Evolutionary conservation across 23 red algal genomes (phyloP).

Genomic region (Gracilaria domingensis): DNA sequence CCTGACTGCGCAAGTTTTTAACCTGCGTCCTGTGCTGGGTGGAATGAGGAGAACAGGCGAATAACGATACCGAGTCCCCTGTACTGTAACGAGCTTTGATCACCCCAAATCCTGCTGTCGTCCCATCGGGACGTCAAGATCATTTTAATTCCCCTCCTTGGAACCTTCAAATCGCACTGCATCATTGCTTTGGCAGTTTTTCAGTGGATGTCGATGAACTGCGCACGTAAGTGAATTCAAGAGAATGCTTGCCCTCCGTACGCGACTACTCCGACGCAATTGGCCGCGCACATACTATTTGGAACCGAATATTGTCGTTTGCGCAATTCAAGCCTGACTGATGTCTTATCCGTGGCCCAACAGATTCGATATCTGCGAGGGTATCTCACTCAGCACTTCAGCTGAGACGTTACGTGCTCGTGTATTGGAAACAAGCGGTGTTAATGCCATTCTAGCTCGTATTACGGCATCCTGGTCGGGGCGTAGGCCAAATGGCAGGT

Average conservation of each 20-base stretch:
- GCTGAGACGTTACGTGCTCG: not conserved
- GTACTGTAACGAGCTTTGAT: no score
- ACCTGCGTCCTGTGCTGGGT: no score
- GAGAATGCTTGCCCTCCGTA: not conserved
- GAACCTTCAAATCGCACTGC: not conserved
- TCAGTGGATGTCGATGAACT: conserved; percentile 11
- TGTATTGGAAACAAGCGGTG: not conserved
- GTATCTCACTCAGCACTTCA: not conserved
- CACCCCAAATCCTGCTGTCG: no score
- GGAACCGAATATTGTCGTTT: not conserved
- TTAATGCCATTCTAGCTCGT: not conserved
- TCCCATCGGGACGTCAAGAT: no score
- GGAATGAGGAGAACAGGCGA: no score
- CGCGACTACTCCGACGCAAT: not conserved
- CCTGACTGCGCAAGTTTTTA: no score
- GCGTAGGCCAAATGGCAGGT: no score
- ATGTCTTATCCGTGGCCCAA: no score
- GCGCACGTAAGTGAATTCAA: not conserved
- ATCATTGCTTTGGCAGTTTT: conserved; percentile 2
- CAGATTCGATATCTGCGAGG: no score
- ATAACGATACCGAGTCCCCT: no score
- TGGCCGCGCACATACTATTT: not conserved
- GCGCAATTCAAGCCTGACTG: not conserved
- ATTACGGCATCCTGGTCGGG: not conserved
- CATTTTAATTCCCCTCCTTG: no score